Evolutionary conservation across 1,284 basidiomycete genomes (phyloP).

Genomic region (Pisolithus thermaeus): DNA sequence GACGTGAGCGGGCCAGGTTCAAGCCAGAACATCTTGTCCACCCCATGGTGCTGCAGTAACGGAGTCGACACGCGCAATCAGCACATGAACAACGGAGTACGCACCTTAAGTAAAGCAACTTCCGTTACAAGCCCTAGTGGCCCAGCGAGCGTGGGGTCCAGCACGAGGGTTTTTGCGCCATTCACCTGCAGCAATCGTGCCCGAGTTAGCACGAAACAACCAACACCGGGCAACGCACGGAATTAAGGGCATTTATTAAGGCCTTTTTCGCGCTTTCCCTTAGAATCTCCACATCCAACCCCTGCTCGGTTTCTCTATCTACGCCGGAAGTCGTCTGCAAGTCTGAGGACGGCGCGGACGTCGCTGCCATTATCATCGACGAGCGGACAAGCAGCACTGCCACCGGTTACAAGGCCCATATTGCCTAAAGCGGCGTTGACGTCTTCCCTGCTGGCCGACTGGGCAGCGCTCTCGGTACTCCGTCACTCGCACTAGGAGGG

Average conservation of each 20-base stretch:
- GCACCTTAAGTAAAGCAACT: constrained; percentile 85
- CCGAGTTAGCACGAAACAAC: background rate
- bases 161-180: constrained; percentile 92
- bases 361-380: constrained; percentile 24
- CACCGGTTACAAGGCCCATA: constrained; percentile 17
- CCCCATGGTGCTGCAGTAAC: constrained; percentile 82
- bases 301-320: constrained; percentile 32
- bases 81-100: constrained; percentile 7
- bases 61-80: constrained; percentile 1
- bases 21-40: constrained; percentile 99
- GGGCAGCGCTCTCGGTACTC: background rate
- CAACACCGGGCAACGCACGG: constrained; percentile 40
- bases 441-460: background rate
- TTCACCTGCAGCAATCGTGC: constrained; percentile 58
- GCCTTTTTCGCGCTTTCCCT: constrained; percentile 74
- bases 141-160: constrained; percentile 85
- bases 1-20: constrained; percentile 83
- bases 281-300: constrained; percentile 64
- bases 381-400: constrained; percentile 18
- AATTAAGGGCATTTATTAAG: constrained; percentile 77
- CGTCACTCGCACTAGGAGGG: background rate
- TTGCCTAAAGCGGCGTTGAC: background rate
- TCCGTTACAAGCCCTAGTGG: constrained; percentile 92
- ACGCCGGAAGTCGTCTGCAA: constrained; percentile 20
- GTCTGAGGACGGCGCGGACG: constrained; percentile 21